phyloP scores from a whole-genome alignment of 2,329 filamentous ascomycete species.

The Verticillium nubilum region DNA sequence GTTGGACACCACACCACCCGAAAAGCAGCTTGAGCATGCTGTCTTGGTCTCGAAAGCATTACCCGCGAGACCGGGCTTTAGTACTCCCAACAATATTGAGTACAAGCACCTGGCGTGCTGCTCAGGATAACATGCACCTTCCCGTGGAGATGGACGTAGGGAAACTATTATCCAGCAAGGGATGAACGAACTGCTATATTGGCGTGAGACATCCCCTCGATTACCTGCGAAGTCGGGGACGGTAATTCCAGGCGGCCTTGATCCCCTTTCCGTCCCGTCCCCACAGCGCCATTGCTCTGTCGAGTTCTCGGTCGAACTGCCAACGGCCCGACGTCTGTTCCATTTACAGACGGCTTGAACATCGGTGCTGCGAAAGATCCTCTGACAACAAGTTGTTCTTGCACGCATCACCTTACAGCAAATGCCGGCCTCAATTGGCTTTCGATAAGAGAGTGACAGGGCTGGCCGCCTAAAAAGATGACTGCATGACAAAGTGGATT shows the following conservation, averaged over 20 bases:
- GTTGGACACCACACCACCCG: too few relatives aligned
- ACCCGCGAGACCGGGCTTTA: too few relatives aligned
- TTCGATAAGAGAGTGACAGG: background rate
- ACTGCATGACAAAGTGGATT: background rate
- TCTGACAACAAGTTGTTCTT: background rate
- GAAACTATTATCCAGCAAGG: background rate
- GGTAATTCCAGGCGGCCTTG: background rate
- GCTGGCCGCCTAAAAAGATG: background rate
- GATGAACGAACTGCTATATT: background rate
- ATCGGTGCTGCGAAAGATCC: background rate
- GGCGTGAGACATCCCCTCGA: background rate
- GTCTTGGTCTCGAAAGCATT: too few relatives aligned
- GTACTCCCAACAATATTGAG: too few relatives aligned
- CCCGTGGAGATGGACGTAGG: background rate
- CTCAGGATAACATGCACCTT: background rate
- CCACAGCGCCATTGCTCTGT: background rate
- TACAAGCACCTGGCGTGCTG: background rate
- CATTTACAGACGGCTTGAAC: background rate
- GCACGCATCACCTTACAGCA: background rate
- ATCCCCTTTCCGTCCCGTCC: background rate
- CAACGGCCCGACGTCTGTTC: background rate
- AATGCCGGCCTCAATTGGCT: background rate
- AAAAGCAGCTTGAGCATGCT: too few relatives aligned
- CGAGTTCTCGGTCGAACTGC: background rate
- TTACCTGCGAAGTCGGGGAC: background rate